Percentiles rank a stretch among this genome's conserved stretches.
Conservation (phyloP, 192 early-diverging fungal species). For the Coemansia erecta region DNA sequence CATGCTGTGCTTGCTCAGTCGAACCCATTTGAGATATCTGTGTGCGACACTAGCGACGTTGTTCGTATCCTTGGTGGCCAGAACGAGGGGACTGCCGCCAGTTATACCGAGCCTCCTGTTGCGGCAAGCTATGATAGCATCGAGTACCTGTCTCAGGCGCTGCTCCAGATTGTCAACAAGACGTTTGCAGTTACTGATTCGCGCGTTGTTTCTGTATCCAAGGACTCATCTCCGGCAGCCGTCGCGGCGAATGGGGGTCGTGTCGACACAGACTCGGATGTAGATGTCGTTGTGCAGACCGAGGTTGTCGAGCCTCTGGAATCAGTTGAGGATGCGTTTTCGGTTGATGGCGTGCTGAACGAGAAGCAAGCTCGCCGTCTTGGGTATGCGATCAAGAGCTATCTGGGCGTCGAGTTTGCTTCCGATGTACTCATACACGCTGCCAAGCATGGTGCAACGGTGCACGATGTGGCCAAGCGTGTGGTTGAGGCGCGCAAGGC, state of each 20-base stretch:
- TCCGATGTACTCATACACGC: constrained; percentile 44
- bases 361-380: constrained; percentile 68
- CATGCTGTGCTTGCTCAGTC: constrained; percentile 79
- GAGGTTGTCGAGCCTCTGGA: constrained; percentile 49
- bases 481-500: constrained; percentile 59
- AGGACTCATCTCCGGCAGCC: not conserved
- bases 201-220: constrained; percentile 1
- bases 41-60: constrained; percentile 25
- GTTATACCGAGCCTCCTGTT: not conserved
- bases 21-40: constrained; percentile 75
- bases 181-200: constrained; percentile 48
- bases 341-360: constrained; percentile 35
- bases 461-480: constrained; percentile 50
- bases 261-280: not conserved
- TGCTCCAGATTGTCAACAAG: constrained; percentile 47
- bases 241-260: not conserved
- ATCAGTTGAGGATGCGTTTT: constrained; percentile 31
- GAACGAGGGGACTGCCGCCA: not conserved
- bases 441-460: constrained; percentile 54
- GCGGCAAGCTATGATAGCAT: constrained; percentile 3
- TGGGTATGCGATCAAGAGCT: constrained; percentile 76
- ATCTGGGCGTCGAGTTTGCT: constrained; percentile 88
- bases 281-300: constrained; percentile 37
- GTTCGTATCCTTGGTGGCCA: constrained; percentile 13
- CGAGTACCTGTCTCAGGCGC: constrained; percentile 34